Base-by-base conservation (phyloP, 2,329 filamentous ascomycete species). In the Penicillium sp. region DNA sequence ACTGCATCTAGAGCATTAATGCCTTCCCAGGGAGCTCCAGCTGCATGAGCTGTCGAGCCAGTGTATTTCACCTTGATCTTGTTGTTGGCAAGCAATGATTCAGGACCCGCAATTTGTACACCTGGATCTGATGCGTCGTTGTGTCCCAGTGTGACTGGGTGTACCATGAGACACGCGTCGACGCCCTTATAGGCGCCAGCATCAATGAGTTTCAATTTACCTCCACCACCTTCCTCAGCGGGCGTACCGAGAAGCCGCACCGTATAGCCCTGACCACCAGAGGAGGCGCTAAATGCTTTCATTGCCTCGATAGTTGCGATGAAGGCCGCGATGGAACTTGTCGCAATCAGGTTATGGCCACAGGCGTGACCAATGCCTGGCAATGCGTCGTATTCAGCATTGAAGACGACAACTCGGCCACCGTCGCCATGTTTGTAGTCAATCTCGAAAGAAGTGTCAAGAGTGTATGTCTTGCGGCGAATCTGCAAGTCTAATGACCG, bases 1-100 rank as follows among this genome's bases (percentile, higher is more conserved):
- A 83, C 65, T 0, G 82, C 82, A 61, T 86, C 83, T 0, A 85
- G 74, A 0, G 83, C 83, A 63, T 86, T 85, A 61, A 81, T 74
- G 0, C 83, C 83, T 7, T 81, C 73, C 82, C 82, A 85, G 0
- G 82, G 83, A 23, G 72, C 77, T 2, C 78, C 77, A 1, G 79
- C 82, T 0, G 82, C 82, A 62, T 85, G 83, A 0, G 83, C 81
- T 55, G 79, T 79, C 50, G 75, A 75, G 0, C 83, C 83, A 1
- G 66, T 69, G 59, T 77, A 79, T 56, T 67, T 67, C 9, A 73
- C 66, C 14, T 45, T 59, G 28, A 68, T 59, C 7, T 58, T 62
- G 20, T 46, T 42, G 16, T 55, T 50, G 8, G 59, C 61, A 3
- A 58, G 55, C 1, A 57, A 52, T 5, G 60, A 61, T 14, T 56